phyloP scores from a whole-genome alignment of 805 yeast species.

The Hanseniaspora meyeri region DNA sequence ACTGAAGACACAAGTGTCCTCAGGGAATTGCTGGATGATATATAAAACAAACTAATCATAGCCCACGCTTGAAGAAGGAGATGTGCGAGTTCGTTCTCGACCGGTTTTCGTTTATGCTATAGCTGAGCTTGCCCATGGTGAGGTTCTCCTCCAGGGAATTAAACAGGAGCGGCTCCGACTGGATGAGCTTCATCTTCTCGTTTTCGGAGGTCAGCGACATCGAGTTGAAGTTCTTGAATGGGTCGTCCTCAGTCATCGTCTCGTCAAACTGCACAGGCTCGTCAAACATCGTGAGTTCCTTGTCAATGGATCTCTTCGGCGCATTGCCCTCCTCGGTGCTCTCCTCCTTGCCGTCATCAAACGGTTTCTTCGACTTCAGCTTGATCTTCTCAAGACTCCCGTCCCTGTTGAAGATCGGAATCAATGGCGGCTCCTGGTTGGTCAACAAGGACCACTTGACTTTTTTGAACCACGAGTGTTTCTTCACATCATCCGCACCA shows the following conservation, averaged over 20 bases:
- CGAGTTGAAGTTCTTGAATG: conserved; percentile 74
- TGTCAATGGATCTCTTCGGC: neutral
- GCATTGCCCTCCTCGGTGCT: conserved; percentile 17
- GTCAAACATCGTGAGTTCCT: conserved; percentile 24
- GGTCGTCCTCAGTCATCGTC: conserved; percentile 42
- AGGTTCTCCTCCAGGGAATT: conserved; percentile 32
- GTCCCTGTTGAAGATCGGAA: conserved; percentile 58
- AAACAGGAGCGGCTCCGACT: conserved; percentile 26
- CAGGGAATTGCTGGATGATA: neutral
- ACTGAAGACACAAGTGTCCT: conserved; percentile 9
- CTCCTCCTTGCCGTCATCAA: neutral
- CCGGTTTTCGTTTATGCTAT: conserved; percentile 31
- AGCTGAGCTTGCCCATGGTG: conserved; percentile 33
- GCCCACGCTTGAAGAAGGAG: conserved; percentile 23
- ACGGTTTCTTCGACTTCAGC: neutral
- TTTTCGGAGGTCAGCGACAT: conserved; percentile 73
- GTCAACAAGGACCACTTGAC: conserved; percentile 92
- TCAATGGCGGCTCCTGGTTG: conserved; percentile 89
- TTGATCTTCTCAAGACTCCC: conserved; percentile 37
- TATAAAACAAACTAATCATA: neutral
- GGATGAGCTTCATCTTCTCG: conserved; percentile 31
- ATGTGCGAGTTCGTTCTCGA: conserved; percentile 29
- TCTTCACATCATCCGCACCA: conserved; percentile 91
- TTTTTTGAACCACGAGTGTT: conserved; percentile 79
- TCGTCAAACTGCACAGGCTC: conserved; percentile 28